A percentile compares a stretch with the other conserved stretches of the same genome.
These are phyloP conservation scores for Cladosporium austrohemisphaericum DNA, from an alignment of 2,329 filamentous ascomycete genomes.

Conservation along the genomic window DNA sequence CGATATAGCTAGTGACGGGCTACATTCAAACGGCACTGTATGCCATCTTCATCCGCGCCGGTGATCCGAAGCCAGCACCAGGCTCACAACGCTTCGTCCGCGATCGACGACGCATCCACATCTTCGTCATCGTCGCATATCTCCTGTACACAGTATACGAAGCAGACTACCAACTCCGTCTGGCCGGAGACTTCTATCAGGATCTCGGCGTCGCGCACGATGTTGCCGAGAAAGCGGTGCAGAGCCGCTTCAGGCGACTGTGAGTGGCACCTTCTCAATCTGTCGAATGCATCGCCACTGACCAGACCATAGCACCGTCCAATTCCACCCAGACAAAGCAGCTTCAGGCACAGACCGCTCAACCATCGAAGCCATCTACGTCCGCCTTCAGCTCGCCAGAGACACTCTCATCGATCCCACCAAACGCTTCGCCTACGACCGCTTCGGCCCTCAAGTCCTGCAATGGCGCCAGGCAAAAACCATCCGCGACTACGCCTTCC, in stretches of 20 bases:
- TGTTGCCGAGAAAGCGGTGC: conserved; percentile 72
- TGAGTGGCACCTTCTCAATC: conserved; percentile 18
- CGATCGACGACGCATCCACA: conserved; percentile 79
- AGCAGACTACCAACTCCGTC: conserved; percentile 74
- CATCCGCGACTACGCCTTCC: conserved; percentile 67
- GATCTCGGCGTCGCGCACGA: conserved; percentile 66
- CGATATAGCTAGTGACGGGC: no score
- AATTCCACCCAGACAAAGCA: conserved; percentile 84
- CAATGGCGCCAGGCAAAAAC: conserved; percentile 64
- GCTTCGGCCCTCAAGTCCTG: conserved; percentile 72
- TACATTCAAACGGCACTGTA: no score
- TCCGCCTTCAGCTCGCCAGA: conserved; percentile 76
- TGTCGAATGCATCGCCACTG: background rate
- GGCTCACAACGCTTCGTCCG: conserved; percentile 64
- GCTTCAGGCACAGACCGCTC: conserved; percentile 42
- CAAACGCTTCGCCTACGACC: conserved; percentile 81
- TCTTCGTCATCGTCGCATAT: conserved; percentile 77
- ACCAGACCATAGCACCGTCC: conserved; percentile 42
- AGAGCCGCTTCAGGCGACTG: conserved; percentile 78
- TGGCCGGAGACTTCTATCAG: conserved; percentile 71
- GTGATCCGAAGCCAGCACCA: conserved; percentile 69
- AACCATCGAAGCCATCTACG: conserved; percentile 58
- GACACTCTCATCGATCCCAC: conserved; percentile 77
- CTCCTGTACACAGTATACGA: conserved; percentile 91
- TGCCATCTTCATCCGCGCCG: conserved; percentile 89